These are phyloP conservation scores for Termitomyces sp. DNA, from an alignment of 768 basidiomycete genomes.

Conservation along the genomic window DNA sequence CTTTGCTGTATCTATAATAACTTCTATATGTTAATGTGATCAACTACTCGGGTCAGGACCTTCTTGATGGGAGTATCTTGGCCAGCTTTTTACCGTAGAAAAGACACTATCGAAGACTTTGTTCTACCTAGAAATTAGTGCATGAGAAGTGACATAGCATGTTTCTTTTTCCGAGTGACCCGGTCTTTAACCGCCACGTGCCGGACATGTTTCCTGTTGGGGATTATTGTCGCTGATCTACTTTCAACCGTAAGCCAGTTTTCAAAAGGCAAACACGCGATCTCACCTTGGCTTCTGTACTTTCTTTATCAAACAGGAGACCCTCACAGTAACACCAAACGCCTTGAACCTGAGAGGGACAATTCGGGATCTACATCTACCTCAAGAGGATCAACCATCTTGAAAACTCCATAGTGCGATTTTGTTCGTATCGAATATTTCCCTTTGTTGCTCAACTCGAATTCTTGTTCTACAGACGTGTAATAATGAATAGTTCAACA, in stretches of 20 bases:
- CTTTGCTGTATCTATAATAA: neutral
- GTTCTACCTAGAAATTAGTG: too few relatives aligned
- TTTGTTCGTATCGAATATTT: neutral
- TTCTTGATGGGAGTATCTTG: too few relatives aligned
- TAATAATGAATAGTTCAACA: neutral
- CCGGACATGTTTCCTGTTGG: conserved; percentile 11
- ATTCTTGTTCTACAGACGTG: neutral
- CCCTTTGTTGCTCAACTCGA: neutral
- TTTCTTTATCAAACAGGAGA: neutral
- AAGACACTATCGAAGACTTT: too few relatives aligned
- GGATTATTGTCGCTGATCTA: neutral
- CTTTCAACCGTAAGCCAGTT: conserved; percentile 4
- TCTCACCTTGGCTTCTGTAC: neutral
- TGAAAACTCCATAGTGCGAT: neutral
- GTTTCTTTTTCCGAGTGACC: neutral
- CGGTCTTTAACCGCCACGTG: conserved; percentile 8
- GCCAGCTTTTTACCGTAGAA: too few relatives aligned
- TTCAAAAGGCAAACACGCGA: neutral
- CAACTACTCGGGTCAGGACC: too few relatives aligned
- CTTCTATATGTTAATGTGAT: neutral
- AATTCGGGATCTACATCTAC: neutral
- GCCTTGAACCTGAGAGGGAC: neutral
- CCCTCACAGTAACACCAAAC: neutral
- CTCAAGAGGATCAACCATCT: neutral
- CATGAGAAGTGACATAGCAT: too few relatives aligned